These are phyloP conservation scores for Penicillium simplicissimum DNA, from an alignment of 495 filamentous ascomycete species.

Conservation along the genomic window DNA sequence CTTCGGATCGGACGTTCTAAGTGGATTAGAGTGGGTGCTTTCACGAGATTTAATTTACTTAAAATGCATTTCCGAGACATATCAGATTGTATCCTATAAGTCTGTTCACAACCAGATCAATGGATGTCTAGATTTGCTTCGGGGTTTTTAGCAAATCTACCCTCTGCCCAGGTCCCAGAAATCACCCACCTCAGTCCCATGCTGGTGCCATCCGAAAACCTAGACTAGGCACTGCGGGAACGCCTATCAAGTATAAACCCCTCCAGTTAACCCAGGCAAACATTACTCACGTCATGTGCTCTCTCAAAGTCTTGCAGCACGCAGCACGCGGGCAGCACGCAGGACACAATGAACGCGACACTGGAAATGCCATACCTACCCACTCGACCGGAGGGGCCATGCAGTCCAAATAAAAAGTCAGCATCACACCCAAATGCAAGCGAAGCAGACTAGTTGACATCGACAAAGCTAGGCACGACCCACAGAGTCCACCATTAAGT, in stretches of 20 bases:
- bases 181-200: no score
- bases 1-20: conserved; percentile 25
- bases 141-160: no score
- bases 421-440: conserved; percentile 7
- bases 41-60: no score
- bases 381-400: background rate
- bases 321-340: no score
- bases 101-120: no score
- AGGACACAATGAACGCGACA: background rate
- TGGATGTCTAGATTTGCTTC: no score
- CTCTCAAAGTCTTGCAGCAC: background rate
- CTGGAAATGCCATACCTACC: background rate
- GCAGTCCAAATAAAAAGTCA: conserved; percentile 10
- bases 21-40: background rate
- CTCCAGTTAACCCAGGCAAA: background rate
- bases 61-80: no score
- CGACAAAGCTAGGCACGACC: background rate
- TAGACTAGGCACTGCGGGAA: background rate
- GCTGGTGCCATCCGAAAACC: no score
- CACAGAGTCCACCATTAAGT: background rate
- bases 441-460: background rate
- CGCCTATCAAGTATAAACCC: background rate
- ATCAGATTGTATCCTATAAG: no score
- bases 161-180: no score
- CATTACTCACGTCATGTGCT: conserved; percentile 8